Evolutionary conservation across 2,329 filamentous ascomycete species (phyloP).

Genomic region (Macrophomina tecta): DNA sequence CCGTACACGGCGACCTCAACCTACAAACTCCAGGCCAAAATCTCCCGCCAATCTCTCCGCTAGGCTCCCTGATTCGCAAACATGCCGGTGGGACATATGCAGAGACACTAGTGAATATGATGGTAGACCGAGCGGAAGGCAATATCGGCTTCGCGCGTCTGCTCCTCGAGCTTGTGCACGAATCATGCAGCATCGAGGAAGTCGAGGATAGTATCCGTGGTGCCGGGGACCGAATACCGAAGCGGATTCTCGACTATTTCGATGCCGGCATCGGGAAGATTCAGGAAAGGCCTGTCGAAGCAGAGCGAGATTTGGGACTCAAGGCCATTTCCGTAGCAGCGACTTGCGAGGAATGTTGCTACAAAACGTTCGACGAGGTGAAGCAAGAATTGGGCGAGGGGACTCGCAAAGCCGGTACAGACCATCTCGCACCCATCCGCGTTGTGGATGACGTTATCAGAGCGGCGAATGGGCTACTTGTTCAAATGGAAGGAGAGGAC

Average conservation of each 20-base stretch:
- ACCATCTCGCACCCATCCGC: neutral
- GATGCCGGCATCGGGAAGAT: slow-evolving; percentile 11
- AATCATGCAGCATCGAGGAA: neutral
- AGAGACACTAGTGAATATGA: neutral
- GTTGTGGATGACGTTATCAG: neutral
- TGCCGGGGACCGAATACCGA: slow-evolving; percentile 4
- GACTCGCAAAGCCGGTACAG: neutral
- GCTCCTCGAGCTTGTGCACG: slow-evolving; percentile 4
- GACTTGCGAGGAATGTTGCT: neutral
- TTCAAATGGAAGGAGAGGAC: neutral
- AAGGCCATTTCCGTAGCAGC: slow-evolving; percentile 20
- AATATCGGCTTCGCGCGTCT: slow-evolving; percentile 6
- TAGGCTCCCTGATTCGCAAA: neutral
- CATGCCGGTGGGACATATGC: neutral
- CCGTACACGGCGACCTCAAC: neutral
- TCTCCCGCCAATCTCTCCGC: neutral
- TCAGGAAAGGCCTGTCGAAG: neutral
- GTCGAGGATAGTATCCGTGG: neutral
- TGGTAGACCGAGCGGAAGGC: neutral
- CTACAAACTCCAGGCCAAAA: neutral
- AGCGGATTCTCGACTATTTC: slow-evolving; percentile 14
- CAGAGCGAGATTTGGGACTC: slow-evolving; percentile 5
- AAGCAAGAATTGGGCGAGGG: neutral
- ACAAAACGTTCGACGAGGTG: neutral
- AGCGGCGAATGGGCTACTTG: neutral